These are phyloP conservation scores for Eucalyptus tenuipes DNA, from an alignment of 345 rosid genomes.

Conservation along the genomic window DNA sequence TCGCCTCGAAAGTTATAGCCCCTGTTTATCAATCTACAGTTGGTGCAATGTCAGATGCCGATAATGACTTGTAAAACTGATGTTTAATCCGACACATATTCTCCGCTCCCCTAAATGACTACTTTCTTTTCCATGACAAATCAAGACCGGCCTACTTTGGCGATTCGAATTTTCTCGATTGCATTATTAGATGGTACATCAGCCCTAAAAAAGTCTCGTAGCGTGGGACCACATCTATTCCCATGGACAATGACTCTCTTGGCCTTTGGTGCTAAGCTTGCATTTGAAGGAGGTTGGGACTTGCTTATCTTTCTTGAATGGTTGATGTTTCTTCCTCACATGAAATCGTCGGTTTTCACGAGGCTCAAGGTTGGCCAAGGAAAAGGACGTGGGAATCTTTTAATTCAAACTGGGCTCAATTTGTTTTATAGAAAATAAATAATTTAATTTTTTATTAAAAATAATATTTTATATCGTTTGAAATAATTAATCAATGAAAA, in stretches of 20 bases:
- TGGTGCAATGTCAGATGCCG: background rate
- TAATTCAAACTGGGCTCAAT: background rate
- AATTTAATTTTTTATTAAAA: no score
- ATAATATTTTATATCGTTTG: no score
- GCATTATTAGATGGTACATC: background rate
- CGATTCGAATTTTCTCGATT: background rate
- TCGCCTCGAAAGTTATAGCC: background rate
- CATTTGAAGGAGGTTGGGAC: background rate
- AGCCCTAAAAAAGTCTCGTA: background rate
- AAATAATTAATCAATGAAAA: no score
- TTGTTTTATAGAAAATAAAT: background rate
- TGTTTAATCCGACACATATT: background rate
- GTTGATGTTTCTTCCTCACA: background rate
- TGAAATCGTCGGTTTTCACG: background rate
- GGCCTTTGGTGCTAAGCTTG: background rate
- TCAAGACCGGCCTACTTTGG: background rate
- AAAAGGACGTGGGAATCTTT: background rate
- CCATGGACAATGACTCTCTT: background rate
- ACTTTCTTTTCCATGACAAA: background rate
- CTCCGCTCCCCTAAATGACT: background rate
- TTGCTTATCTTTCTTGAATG: background rate
- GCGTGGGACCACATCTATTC: background rate
- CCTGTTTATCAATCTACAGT: background rate
- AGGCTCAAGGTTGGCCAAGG: background rate
- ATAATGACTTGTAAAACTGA: background rate